Evolutionary conservation across 202 grass and related monocot species (phyloP), one percentile per base, ranked within the genome.

Genomic region (Schoenoplectus triqueter): DNA sequence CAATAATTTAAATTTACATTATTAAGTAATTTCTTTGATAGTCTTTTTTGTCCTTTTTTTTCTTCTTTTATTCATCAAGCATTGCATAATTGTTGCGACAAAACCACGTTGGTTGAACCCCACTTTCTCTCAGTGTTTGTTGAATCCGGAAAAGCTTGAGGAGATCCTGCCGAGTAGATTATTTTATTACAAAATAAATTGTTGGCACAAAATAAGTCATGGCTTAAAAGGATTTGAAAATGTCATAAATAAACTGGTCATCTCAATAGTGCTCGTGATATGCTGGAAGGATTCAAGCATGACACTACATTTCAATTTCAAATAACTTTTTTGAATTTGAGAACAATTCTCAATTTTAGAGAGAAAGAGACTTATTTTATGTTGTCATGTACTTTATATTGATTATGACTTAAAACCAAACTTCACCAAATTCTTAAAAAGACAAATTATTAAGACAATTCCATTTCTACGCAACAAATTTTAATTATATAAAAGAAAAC

Each of bases 401-500:
- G 52, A 78, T 60, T 78, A 31, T 4, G 74, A 78, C 54, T 44
- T 78, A 13, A 78, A 60, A 60, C 74, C 74, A 78, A 78, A 78
- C 74, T 78, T 59, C 14, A 78, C 52, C 21, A 78, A 60, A 78
- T 59, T 60, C 10, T 59, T n/a, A 57, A 4, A 78, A 42, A 13
- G 2, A 60, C 20, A 0, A 56, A 5, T 78, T 60, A 78, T 40
- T 77, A 78, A 78, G 21, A 59, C 11, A 60, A 61, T 78, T 44
- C 5, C 74, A 0, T 60, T 42, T 60, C 42, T 78, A 57, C 14
- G 22, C 74, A 60, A 78, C 74, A 41, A 78, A 59, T 78, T 78
- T 41, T 56, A 31, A 5, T 73, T 7, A 5, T 40, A 6, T 77
- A 39, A 3, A 57, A 57, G 19, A 18, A 11, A 51, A 22, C 47